Conservation (phyloP, 108 stramenopile species). For the Heterococcus sp. region DNA sequence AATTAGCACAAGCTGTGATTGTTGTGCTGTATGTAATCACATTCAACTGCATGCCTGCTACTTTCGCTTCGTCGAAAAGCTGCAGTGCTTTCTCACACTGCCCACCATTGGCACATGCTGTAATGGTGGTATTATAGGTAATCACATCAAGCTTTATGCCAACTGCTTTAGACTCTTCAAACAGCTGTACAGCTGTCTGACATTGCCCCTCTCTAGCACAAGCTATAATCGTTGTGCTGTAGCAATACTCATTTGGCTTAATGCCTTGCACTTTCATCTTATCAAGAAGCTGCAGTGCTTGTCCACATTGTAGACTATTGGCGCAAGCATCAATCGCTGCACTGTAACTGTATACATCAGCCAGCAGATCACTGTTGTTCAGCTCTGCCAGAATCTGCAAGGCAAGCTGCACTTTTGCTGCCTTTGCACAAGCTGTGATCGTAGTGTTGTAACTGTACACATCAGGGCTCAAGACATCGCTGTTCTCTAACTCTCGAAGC, state of each 20-base stretch:
- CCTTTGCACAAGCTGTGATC: conserved; percentile 27
- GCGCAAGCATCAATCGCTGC: conserved; percentile 27
- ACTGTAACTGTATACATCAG: conserved; percentile 9
- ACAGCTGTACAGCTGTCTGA: conserved; percentile 5
- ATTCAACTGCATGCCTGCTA: neutral
- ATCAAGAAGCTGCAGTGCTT: neutral
- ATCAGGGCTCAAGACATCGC: too few relatives aligned
- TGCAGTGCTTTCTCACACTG: too few relatives aligned
- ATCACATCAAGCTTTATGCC: too few relatives aligned
- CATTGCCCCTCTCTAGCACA: conserved; percentile 12
- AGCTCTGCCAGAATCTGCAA: conserved; percentile 3
- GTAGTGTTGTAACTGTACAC: conserved; percentile 43
- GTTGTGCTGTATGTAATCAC: conserved; percentile 5
- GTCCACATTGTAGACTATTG: neutral
- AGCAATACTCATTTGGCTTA: conserved; percentile 2
- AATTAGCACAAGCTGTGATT: conserved; percentile 16
- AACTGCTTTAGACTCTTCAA: too few relatives aligned
- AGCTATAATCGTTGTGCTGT: conserved; percentile 15
- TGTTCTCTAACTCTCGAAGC: too few relatives aligned
- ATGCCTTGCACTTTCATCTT: conserved; percentile 27
- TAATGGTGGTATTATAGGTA: too few relatives aligned
- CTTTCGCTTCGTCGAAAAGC: too few relatives aligned
- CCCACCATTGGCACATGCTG: too few relatives aligned
- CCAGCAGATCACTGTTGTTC: conserved; percentile 1
- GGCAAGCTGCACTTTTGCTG: conserved; percentile 7